Percentiles rank a stretch among this genome's conserved stretches.
Conservation (phyloP, 2,329 filamentous ascomycete genomes). For the Phaeosphaeriaceae sp. region DNA sequence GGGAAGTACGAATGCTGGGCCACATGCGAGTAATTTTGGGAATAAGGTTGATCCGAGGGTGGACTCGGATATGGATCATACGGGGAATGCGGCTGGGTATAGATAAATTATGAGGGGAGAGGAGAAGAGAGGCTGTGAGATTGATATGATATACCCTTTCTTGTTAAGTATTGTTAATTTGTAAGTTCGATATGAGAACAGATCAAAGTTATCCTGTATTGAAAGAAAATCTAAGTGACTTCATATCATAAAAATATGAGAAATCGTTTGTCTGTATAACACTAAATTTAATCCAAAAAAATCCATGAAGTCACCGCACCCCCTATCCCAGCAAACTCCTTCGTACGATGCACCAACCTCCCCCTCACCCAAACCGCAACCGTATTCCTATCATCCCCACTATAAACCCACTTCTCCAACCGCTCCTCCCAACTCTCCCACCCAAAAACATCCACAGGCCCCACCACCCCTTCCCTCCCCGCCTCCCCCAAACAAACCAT, state of each 20-base stretch:
- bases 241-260: no score
- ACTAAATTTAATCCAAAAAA: neutral
- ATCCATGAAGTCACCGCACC: neutral
- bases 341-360: slow-evolving; percentile 70
- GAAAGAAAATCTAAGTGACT: neutral
- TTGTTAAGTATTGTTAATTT: neutral
- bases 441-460: slow-evolving; percentile 86
- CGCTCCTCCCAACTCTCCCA: slow-evolving; percentile 88
- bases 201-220: no score
- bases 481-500: slow-evolving; percentile 68
- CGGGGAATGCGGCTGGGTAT: slow-evolving; percentile 1
- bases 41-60: slow-evolving; percentile 25
- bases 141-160: slow-evolving; percentile 5
- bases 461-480: slow-evolving; percentile 49
- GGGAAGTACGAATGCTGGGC: slow-evolving; percentile 23
- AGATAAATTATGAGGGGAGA: neutral
- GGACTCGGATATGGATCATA: slow-evolving; percentile 23
- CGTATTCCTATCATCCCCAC: slow-evolving; percentile 91
- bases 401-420: slow-evolving; percentile 93
- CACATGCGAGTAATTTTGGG: slow-evolving; percentile 12
- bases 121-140: neutral
- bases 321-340: slow-evolving; percentile 11
- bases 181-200: no score
- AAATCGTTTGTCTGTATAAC: neutral
- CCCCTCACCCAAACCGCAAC: slow-evolving; percentile 88